These are phyloP conservation scores for Alternaria burnsii DNA, from an alignment of 2,329 filamentous ascomycete species.

Conservation along the genomic window DNA sequence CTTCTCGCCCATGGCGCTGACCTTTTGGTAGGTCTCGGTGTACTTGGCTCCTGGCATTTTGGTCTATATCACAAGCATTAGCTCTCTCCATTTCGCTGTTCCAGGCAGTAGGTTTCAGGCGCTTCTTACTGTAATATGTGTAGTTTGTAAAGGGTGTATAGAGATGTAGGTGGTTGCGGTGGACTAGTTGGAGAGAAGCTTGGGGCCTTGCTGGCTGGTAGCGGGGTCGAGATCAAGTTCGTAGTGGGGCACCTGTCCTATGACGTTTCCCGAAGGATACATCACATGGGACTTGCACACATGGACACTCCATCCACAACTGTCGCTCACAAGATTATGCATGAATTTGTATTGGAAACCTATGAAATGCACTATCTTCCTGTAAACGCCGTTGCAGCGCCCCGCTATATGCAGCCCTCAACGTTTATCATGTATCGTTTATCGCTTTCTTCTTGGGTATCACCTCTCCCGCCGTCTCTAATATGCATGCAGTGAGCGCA, in stretches of 20 bases:
- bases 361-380: background rate
- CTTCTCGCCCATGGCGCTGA: constrained; percentile 43
- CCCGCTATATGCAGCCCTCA: background rate
- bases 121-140: constrained; percentile 1
- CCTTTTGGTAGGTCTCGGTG: constrained; percentile 43
- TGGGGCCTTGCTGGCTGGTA: constrained; percentile 5
- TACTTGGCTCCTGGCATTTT: constrained; percentile 44
- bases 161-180: background rate
- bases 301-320: background rate
- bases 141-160: background rate
- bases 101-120: background rate
- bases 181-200: constrained; percentile 2
- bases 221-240: constrained; percentile 22
- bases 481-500: background rate
- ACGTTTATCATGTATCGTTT: constrained; percentile 7
- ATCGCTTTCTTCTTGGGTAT: constrained; percentile 3
- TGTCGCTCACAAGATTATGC: background rate
- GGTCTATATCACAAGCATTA: background rate
- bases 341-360: background rate
- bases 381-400: background rate
- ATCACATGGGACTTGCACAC: background rate
- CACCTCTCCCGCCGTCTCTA: background rate
- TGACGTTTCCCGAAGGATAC: constrained; percentile 11
- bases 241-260: constrained; percentile 8
- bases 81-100: background rate